Evolutionary conservation across 306 rosid genomes (phyloP).

Genomic region (Sicyos baderoa): DNA sequence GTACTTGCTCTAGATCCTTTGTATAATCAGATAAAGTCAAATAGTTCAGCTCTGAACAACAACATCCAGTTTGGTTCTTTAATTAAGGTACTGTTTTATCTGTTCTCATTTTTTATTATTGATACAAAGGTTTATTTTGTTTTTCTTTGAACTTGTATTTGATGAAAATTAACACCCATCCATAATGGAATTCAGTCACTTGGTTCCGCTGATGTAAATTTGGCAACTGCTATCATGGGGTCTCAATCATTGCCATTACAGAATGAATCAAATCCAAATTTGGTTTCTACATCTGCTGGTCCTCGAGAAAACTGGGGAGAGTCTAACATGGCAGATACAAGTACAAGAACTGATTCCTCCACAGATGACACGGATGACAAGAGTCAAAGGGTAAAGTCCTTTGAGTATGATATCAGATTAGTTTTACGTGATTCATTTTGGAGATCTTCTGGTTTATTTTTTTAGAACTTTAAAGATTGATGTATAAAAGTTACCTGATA

Average conservation of each 20-base stretch:
- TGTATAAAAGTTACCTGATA: background rate
- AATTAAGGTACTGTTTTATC: conserved; percentile 46
- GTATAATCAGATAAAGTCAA: conserved; percentile 61
- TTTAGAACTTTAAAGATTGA: background rate
- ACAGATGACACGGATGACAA: conserved; percentile 77
- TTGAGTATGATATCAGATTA: conserved; percentile 23
- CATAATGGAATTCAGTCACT: conserved; percentile 37
- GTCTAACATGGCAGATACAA: conserved; percentile 73
- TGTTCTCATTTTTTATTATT: background rate
- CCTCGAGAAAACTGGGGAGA: conserved; percentile 92
- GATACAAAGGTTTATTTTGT: background rate
- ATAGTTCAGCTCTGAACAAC: conserved; percentile 42
- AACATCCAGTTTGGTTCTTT: conserved; percentile 60
- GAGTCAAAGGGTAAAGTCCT: conserved; percentile 54
- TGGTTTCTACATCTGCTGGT: conserved; percentile 49
- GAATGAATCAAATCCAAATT: conserved; percentile 38
- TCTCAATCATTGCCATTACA: conserved; percentile 47
- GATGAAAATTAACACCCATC: conserved; percentile 13
- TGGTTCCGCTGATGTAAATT: conserved; percentile 44
- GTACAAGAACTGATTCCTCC: conserved; percentile 83
- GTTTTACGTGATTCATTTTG: conserved; percentile 13
- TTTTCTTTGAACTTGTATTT: conserved; percentile 16
- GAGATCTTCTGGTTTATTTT: conserved; percentile 4
- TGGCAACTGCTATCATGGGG: conserved; percentile 48
- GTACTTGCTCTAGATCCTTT: conserved; percentile 44